Conservation (phyloP, 176 grass and related monocot species). For the Tuctoria greenei region DNA sequence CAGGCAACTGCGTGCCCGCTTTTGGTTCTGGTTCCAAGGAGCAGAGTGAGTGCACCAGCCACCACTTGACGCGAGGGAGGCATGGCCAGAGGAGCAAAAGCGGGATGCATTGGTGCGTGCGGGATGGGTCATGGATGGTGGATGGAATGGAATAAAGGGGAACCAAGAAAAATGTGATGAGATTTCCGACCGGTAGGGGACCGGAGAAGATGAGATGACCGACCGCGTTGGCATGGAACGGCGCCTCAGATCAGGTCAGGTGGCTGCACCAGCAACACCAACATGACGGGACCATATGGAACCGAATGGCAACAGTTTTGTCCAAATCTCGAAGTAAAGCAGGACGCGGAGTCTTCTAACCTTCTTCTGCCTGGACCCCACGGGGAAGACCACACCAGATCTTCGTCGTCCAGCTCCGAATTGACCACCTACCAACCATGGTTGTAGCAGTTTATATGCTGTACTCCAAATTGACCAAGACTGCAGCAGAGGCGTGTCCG, state of each 20-base stretch:
- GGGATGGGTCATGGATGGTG: no score
- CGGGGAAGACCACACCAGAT: not conserved
- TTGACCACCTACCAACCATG: conserved; percentile 37
- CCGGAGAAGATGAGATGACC: not conserved
- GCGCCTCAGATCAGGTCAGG: not conserved
- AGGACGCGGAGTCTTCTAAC: not conserved
- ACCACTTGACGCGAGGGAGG: not conserved
- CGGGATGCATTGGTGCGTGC: no score
- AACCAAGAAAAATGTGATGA: not conserved
- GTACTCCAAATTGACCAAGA: no score
- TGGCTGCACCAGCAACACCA: not conserved
- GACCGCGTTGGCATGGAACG: not conserved
- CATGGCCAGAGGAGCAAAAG: not conserved
- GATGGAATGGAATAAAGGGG: not conserved
- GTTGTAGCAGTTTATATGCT: no score
- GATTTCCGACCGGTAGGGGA: not conserved
- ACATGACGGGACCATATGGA: not conserved
- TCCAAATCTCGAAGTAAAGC: not conserved
- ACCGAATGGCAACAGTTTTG: not conserved
- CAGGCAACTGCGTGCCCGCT: not conserved
- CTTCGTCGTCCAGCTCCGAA: conserved; percentile 26
- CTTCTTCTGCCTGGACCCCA: not conserved
- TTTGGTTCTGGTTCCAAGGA: not conserved
- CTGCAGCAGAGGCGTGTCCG: no score
- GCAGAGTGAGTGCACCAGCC: no score